Base-by-base conservation (phyloP, 2,329 filamentous ascomycete species). In the Xylaria multiplex region DNA sequence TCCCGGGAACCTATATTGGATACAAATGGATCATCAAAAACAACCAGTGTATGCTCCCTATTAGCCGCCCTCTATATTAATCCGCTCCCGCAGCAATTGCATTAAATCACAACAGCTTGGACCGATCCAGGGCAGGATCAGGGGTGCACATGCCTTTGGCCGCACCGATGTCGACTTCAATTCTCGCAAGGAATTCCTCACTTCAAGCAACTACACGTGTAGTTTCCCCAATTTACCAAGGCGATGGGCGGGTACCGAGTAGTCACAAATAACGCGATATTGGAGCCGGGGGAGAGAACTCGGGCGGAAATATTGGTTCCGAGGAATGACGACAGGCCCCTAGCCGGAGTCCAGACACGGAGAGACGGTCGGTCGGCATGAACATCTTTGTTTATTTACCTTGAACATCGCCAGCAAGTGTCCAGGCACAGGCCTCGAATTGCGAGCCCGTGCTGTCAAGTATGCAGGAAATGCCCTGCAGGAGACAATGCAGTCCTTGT, bases 251-350 rank as follows among this genome's bases (percentile, higher is more conserved):
- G 57, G 52, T 59, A 59, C 35, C 57, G 32, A 48, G 37, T 48
- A 35, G 49, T 52, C 42, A 52, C 52, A 50, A 59, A 55, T 48
- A 66, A 62, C 30, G 50, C 53, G 45, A 56, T 61, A 59, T 62
- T 62, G 61, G 50, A 43, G n/a, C 52, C 19, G 13, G 32, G 57
- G 53, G 58, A 52, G 42, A 32, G 48, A 35, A 43, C 53, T 60
- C 43, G 40, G 42, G 50, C 64, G 67, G 67, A 67, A 57, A 67
- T 37, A 43, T 60, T 62, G 59, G 65, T 46, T 67, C 67, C 67
- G 67, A 64, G 58, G 49, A 58, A 56, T 35, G 30, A 59, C 42
- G 49, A 37, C 37, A 67, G 27, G 50, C 40, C 57, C 54, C 63
- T 45, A 35, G 45, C 13, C 22, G 32, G 40, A 56, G 59, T 48